Evolutionary conservation across 495 filamentous ascomycete genomes (phyloP), one percentile per base, ranked within the genome.

Genomic region (Melanomma pulvis-pyrius): DNA sequence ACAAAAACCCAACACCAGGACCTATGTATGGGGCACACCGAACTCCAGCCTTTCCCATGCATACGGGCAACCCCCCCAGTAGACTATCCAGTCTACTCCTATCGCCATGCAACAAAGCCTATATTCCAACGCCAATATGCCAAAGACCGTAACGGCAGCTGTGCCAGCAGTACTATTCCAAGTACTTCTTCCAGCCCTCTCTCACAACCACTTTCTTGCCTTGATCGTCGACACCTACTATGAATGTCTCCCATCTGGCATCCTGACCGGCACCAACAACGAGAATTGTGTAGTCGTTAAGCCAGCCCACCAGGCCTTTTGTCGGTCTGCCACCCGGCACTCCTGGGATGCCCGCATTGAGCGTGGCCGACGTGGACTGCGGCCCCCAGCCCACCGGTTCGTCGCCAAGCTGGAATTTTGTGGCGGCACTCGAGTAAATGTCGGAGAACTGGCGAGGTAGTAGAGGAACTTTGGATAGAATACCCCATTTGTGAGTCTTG

Each of bases 191-290:
- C 91, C 91, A 96, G 4, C 91, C 92, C 61, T 90, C 87, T 71
- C 89, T 82, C 3, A 86, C 71, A 65, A 88, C 81, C 49, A 81
- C 77, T 48, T 84, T 79, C 66, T 81, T 84, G 12, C 88, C 88
- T 53, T 88, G 87, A 46, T 85, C 82, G 0, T 80, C 83, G 55
- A 90, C 82, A 24, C 78, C 81, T 26, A 96, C 75, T 12, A 85
- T 79, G 63, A 93, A 96, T 63, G 86, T 91, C 80, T 96, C 91
- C 92, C 92, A 96, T 24, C 89, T 81, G 7, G 86, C 88, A 67
- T 94, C 90, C 63, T 82, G 80, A 0, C 92, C 92, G 5, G 91
- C 90, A n/a, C 92, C 89, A 36, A 96, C 79, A 2, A 96, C 89
- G 19, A 91, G 71, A 39, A 94, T 77, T 46, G 81, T 87, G 7